Evolutionary conservation across 495 filamentous ascomycete species (phyloP).

Genomic region (Tuber calosporum): DNA sequence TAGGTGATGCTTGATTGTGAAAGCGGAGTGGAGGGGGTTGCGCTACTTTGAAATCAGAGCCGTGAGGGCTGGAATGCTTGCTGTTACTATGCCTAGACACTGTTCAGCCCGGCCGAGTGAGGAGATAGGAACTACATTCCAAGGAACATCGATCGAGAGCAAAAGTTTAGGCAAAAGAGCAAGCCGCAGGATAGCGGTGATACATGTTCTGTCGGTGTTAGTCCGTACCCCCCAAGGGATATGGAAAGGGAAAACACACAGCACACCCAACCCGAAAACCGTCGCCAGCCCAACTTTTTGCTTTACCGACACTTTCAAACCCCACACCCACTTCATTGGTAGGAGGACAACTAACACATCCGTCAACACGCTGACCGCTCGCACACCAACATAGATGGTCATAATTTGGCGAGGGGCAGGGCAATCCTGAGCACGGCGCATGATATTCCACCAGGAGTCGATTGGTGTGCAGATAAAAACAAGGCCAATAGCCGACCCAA

Average conservation of each 20-base stretch:
- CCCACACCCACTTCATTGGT: conserved; percentile 42
- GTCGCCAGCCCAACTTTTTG: conserved; percentile 41
- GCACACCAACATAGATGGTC: conserved; percentile 27
- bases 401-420: conserved; percentile 26
- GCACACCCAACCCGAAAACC: conserved; percentile 43
- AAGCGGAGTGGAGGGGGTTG: neutral
- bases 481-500: conserved; percentile 18
- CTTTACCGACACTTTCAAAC: conserved; percentile 38
- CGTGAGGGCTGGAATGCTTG: conserved; percentile 38
- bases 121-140: conserved; percentile 34
- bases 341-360: conserved; percentile 42
- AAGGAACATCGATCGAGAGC: conserved; percentile 34
- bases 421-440: conserved; percentile 22
- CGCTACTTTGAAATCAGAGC: conserved; percentile 33
- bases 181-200: conserved; percentile 27
- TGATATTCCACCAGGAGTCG: conserved; percentile 32
- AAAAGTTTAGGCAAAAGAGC: conserved; percentile 28
- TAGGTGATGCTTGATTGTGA: neutral
- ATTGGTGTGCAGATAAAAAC: conserved; percentile 33
- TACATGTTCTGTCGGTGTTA: conserved; percentile 33
- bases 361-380: conserved; percentile 39
- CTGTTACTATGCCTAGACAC: conserved; percentile 39
- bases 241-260: conserved; percentile 34
- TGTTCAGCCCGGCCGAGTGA: conserved; percentile 33
- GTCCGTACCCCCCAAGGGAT: neutral